Evolutionary conservation across 2,329 filamentous ascomycete genomes (phyloP).

Genomic region (Aplosporella prunicola): DNA sequence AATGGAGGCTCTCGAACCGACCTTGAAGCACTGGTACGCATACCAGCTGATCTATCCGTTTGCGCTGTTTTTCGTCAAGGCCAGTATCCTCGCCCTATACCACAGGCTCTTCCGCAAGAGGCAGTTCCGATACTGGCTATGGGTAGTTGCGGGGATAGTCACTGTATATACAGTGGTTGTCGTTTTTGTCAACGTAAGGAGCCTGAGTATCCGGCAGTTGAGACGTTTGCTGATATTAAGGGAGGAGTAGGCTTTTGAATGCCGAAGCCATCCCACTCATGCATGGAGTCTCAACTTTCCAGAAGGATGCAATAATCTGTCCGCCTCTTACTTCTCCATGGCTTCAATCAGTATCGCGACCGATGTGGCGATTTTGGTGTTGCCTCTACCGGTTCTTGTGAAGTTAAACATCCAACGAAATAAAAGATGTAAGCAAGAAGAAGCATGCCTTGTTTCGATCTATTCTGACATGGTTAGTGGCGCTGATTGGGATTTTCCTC

Average conservation of each 20-base stretch:
- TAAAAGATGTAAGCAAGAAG: conserved; percentile 14
- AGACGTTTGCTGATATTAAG: neutral
- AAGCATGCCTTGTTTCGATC: no score
- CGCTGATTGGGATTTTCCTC: conserved; percentile 17
- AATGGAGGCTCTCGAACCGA: conserved; percentile 14
- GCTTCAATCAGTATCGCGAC: conserved; percentile 17
- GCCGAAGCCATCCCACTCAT: conserved; percentile 11
- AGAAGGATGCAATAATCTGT: conserved; percentile 16
- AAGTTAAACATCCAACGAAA: conserved; percentile 14
- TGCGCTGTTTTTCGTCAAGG: conserved; percentile 17
- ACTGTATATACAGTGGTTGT: conserved; percentile 12
- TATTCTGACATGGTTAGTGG: conserved; percentile 10
- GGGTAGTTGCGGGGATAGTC: conserved; percentile 11
- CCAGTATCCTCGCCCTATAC: conserved; percentile 19
- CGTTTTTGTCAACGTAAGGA: conserved; percentile 15
- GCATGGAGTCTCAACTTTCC: conserved; percentile 17
- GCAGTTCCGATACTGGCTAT: conserved; percentile 11
- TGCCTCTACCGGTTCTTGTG: conserved; percentile 16
- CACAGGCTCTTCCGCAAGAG: conserved; percentile 16
- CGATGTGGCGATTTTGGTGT: conserved; percentile 15
- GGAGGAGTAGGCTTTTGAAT: conserved; percentile 17
- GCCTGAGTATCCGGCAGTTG: neutral
- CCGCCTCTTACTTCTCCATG: conserved; percentile 15
- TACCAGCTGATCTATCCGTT: conserved; percentile 20
- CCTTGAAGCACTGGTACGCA: conserved; percentile 18